These are phyloP conservation scores for Cladochytrium replicatum DNA, from an alignment of 192 early-diverging fungal species.

Conservation along the genomic window DNA sequence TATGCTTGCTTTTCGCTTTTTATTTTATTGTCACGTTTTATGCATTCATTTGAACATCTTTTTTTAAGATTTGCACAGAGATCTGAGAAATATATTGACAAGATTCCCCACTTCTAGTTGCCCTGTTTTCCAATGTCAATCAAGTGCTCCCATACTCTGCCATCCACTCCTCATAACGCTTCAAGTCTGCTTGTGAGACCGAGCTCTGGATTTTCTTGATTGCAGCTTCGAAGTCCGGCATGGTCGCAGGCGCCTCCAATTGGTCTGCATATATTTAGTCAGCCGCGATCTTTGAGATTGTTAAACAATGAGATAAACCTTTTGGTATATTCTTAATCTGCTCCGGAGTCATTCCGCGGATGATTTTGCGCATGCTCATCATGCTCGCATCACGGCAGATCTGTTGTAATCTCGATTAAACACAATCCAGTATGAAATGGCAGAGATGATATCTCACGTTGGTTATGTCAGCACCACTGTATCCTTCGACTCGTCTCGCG, in stretches of 20 bases:
- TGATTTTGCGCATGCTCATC: slow-evolving; percentile 50
- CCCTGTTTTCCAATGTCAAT: too few relatives aligned
- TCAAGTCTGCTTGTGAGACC: slow-evolving; percentile 42
- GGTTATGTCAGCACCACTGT: slow-evolving; percentile 52
- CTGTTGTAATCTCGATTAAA: slow-evolving; percentile 8
- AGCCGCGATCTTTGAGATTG: too few relatives aligned
- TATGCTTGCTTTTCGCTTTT: too few relatives aligned
- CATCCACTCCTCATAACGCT: slow-evolving; percentile 55
- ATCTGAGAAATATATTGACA: too few relatives aligned
- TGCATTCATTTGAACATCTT: too few relatives aligned
- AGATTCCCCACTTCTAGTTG: too few relatives aligned
- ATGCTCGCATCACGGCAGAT: slow-evolving; percentile 46
- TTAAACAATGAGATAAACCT: slow-evolving; percentile 27
- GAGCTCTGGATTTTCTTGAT: slow-evolving; percentile 47
- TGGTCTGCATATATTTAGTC: too few relatives aligned
- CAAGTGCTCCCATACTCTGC: slow-evolving; percentile 54
- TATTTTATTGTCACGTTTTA: too few relatives aligned
- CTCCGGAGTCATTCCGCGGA: slow-evolving; percentile 41
- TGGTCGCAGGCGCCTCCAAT: slow-evolving; percentile 40
- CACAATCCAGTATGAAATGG: not conserved
- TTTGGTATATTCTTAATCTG: slow-evolving; percentile 43
- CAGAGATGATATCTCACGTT: slow-evolving; percentile 27
- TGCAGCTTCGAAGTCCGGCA: slow-evolving; percentile 40
- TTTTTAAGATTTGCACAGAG: too few relatives aligned
- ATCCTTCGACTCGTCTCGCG: slow-evolving; percentile 44